Evolutionary conservation across 1,284 basidiomycete species (phyloP).

Genomic region (Irpex sp.): DNA sequence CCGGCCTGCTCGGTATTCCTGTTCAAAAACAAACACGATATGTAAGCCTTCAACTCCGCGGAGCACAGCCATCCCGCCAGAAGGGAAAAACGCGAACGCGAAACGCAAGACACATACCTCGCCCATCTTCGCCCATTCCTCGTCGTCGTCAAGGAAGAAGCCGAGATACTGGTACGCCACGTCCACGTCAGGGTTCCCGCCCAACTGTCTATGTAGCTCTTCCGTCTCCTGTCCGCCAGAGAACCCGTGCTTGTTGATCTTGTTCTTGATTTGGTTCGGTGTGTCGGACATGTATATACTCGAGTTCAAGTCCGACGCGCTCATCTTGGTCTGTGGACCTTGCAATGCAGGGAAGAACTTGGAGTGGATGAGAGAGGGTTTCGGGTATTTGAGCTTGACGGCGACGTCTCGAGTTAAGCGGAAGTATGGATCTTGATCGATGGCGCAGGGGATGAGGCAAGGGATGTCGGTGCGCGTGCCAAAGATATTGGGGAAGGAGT

Average conservation of each 20-base stretch:
- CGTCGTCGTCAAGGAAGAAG: constrained; percentile 98
- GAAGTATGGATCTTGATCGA: constrained; percentile 98
- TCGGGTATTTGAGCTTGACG: constrained; percentile 91
- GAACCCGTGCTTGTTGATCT: constrained; percentile 93
- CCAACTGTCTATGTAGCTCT: constrained; percentile 87
- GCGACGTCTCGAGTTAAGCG: constrained; percentile 96
- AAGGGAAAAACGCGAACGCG: background rate
- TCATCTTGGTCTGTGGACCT: constrained; percentile 99
- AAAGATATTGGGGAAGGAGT: constrained; percentile 98
- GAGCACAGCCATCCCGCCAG: constrained; percentile 2
- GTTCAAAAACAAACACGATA: background rate
- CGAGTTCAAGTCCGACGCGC: constrained; percentile 87
- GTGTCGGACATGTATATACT: constrained; percentile 97
- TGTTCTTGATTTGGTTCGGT: constrained; percentile 93
- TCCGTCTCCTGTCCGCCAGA: constrained; percentile 89
- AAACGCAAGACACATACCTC: constrained; percentile 47
- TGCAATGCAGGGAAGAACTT: constrained; percentile 99
- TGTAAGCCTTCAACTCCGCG: background rate
- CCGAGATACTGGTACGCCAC: constrained; percentile 94
- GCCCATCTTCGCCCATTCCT: constrained; percentile 75
- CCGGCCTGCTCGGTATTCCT: constrained; percentile 91
- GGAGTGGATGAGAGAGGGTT: constrained; percentile 89
- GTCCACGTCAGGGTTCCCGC: constrained; percentile 95
- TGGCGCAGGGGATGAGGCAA: constrained; percentile 95
- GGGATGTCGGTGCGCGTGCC: constrained; percentile 84